Evolutionary conservation across 371 early-diverging fungal genomes (phyloP).

Genomic region (Mucor sp.): DNA sequence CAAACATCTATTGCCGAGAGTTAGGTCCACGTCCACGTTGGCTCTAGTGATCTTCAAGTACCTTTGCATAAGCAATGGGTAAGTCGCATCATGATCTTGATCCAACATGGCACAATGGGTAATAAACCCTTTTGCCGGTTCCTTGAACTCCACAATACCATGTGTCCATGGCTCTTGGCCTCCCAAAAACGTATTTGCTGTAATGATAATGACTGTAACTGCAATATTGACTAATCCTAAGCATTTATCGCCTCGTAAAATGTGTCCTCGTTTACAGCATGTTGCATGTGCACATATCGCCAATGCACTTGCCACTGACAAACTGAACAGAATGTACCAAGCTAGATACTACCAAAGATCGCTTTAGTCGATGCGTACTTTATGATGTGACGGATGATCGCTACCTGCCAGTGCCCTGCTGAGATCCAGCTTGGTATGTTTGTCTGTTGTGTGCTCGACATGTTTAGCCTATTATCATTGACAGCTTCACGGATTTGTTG

Average conservation of each 20-base stretch:
- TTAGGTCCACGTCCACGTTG: background rate
- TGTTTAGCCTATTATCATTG: background rate
- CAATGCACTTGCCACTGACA: conserved; percentile 24
- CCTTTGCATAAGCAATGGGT: conserved; percentile 43
- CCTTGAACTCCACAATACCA: conserved; percentile 32
- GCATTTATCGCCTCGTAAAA: conserved; percentile 32
- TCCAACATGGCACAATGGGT: conserved; percentile 32
- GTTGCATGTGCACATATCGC: conserved; percentile 34
- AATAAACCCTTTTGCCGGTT: conserved; percentile 38
- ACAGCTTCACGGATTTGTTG: background rate
- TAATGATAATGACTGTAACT: conserved; percentile 7
- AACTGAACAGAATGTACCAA: conserved; percentile 29
- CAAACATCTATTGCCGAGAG: conserved; percentile 6
- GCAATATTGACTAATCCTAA: conserved; percentile 30
- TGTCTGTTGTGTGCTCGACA: conserved; percentile 19
- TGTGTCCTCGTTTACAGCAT: conserved; percentile 33
- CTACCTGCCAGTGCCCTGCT: conserved; percentile 46
- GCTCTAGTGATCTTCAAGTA: background rate
- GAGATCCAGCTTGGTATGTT: conserved; percentile 34
- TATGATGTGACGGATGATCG: background rate
- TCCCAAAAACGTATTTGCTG: conserved; percentile 23
- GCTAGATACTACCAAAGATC: conserved; percentile 26
- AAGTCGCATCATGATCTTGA: conserved; percentile 25
- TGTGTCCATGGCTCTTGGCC: conserved; percentile 46
- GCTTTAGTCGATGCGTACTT: background rate